A percentile compares a stretch with the other conserved stretches of the same genome.
Evolutionary conservation across 352 stramenopile species (phyloP).

Genomic region (Pythium periplocum): DNA sequence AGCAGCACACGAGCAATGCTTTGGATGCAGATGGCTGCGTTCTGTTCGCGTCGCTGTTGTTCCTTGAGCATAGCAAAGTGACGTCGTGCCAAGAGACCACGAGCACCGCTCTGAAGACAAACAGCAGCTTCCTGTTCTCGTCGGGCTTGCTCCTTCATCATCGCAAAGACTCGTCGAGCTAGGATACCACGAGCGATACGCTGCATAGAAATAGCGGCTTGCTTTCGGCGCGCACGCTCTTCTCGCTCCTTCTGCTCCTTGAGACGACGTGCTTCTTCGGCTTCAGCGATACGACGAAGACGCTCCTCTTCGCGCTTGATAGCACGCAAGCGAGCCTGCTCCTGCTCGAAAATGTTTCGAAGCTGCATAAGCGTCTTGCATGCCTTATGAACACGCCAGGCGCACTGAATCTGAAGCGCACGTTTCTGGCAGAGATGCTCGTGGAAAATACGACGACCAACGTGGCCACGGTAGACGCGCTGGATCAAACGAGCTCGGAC

Average conservation of each 20-base stretch:
- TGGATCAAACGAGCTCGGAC: constrained; percentile 35
- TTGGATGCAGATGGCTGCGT: too few species aligned
- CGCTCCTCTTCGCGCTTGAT: constrained; percentile 21
- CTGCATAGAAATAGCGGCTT: constrained; percentile 25
- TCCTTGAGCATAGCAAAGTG: constrained; percentile 49
- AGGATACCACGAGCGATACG: constrained; percentile 27
- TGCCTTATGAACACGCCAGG: constrained; percentile 28
- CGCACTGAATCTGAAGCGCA: constrained; percentile 53
- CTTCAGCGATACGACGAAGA: constrained; percentile 4
- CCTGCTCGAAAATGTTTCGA: constrained; percentile 19
- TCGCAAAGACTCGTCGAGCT: constrained; percentile 16
- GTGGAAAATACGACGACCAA: constrained; percentile 19
- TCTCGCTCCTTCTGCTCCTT: constrained; percentile 21
- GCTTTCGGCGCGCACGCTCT: constrained; percentile 28
- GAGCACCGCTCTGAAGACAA: constrained; percentile 28
- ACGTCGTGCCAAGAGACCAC: constrained; percentile 22
- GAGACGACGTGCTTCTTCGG: constrained; percentile 8
- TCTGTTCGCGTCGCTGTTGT: constrained; percentile 9
- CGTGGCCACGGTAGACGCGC: constrained; percentile 30
- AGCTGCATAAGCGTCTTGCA: constrained; percentile 27
- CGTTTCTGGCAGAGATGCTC: constrained; percentile 24
- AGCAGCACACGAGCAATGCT: too few species aligned
- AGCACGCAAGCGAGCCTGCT: constrained; percentile 22
- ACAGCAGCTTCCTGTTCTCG: constrained; percentile 13
- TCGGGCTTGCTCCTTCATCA: constrained; percentile 17